phyloP scores from a whole-genome alignment of 306 rosid species.

The Dalbergia cochinchinensis region DNA sequence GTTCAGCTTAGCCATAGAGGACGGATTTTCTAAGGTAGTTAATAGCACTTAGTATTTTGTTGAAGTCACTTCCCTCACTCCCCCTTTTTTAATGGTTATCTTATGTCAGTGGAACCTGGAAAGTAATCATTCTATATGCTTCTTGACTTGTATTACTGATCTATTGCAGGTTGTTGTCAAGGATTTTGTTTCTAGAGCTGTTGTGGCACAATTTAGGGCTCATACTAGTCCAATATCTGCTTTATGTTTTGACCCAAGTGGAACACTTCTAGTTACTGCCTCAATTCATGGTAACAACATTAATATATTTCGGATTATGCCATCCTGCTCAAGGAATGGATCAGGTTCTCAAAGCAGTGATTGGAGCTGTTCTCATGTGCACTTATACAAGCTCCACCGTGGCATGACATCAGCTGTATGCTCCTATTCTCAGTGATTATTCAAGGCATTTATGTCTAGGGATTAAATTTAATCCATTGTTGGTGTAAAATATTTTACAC shows the following conservation, averaged over 20 bases:
- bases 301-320: constrained; percentile 80
- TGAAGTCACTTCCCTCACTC: not conserved
- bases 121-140: constrained; percentile 39
- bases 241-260: constrained; percentile 84
- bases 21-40: constrained; percentile 58
- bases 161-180: constrained; percentile 79
- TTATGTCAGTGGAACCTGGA: constrained; percentile 10
- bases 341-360: constrained; percentile 64
- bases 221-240: constrained; percentile 86
- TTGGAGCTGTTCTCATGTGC: constrained; percentile 71
- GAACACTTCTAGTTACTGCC: constrained; percentile 83
- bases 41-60: constrained; percentile 41
- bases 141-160: constrained; percentile 36
- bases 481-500: not conserved
- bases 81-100: not conserved
- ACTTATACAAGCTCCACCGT: constrained; percentile 85
- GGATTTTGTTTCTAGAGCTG: constrained; percentile 71
- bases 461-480: constrained; percentile 37
- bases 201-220: constrained; percentile 77
- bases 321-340: constrained; percentile 61
- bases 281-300: constrained; percentile 81
- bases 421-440: constrained; percentile 36
- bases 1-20: constrained; percentile 57
- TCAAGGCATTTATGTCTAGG: constrained; percentile 23
- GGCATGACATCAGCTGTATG: constrained; percentile 88